These are phyloP conservation scores for Sutorius australiensis DNA, from an alignment of 768 basidiomycete genomes.

Conservation along the genomic window DNA sequence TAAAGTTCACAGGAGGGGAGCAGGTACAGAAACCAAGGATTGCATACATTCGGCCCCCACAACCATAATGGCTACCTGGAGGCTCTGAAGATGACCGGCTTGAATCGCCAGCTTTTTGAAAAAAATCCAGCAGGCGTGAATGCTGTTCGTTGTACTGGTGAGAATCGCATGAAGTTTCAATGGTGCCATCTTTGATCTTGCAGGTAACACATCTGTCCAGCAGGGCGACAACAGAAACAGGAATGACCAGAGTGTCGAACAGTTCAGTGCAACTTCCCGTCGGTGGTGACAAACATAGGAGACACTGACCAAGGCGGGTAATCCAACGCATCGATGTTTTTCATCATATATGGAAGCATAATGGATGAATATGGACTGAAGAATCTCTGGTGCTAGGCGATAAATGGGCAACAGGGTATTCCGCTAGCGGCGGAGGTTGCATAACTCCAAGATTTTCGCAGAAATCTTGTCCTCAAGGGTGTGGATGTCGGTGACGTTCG, in stretches of 20 bases:
- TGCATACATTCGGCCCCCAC: constrained; percentile 25
- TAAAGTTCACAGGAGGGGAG: constrained; percentile 35
- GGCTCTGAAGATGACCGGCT: constrained; percentile 31
- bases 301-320: constrained; percentile 22
- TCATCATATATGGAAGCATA: neutral
- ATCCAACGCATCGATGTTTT: too few species aligned
- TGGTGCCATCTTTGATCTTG: constrained; percentile 41
- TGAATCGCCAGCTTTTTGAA: constrained; percentile 32
- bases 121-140: constrained; percentile 26
- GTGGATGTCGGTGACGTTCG: too few species aligned
- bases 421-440: constrained; percentile 13
- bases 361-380: constrained; percentile 20
- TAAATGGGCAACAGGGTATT: constrained; percentile 18
- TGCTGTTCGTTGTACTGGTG: constrained; percentile 20
- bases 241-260: constrained; percentile 40
- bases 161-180: constrained; percentile 21
- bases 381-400: constrained; percentile 21
- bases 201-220: constrained; percentile 44
- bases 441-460: constrained; percentile 8
- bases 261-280: constrained; percentile 41
- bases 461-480: constrained; percentile 20
- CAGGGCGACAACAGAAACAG: constrained; percentile 31
- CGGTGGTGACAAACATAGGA: constrained; percentile 35
- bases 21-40: constrained; percentile 17
- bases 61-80: constrained; percentile 24